Evolutionary conservation across 352 stramenopile species (phyloP), one percentile per base, ranked within the genome.

Genomic region (Phytophthora crassamura): DNA sequence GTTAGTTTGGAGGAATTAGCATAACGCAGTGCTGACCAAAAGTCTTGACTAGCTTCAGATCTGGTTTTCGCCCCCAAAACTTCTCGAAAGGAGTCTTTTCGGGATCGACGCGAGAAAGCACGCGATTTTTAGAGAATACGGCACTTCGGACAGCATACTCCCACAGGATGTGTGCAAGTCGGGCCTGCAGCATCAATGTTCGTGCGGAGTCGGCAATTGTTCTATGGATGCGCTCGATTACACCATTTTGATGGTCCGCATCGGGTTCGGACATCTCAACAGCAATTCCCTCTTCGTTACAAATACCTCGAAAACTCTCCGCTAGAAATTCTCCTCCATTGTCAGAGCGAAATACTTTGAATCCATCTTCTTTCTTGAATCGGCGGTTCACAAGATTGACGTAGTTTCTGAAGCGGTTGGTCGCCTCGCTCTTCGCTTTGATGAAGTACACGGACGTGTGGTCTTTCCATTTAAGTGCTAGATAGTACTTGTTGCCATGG

Each of bases 1-100:
- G 32, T 12, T 69, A n/a, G 1, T 63, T 38, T 1, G 12, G 1
- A n/a, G 60, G 45, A 14, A 58, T 53, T 0, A 63, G 30, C 0
- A 63, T 43, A 2, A 63, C 60, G 11, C 60, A 63, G 0, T 10
- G 1, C 33, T 66, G 48, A 1, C 39, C 47, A 33, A 66, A 66
- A 2, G 40, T 46, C 15, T 47, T 28, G 0, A 63, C 12, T 1
- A 20, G 4, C 12, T 63, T 54, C 1, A 69, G 7, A 15, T 69
- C 51, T 1, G 60, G 51, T 38, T 30, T 35, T 15, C 51, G 7
- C 10, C 59, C 59, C 59, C 59, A 49, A 47, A 59, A 59, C 5
- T 48, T 59, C 33, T 66, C 48, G 2, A 54, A 53, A 0, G 47
- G 48, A 8, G 30, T 53, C 3, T 34, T 41, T 25, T 25, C 22